A percentile compares a stretch with the other conserved stretches of the same genome.
These are phyloP conservation scores for Porcisia deanei DNA, from an alignment of 208 protist genomes.

Conservation along the genomic window DNA sequence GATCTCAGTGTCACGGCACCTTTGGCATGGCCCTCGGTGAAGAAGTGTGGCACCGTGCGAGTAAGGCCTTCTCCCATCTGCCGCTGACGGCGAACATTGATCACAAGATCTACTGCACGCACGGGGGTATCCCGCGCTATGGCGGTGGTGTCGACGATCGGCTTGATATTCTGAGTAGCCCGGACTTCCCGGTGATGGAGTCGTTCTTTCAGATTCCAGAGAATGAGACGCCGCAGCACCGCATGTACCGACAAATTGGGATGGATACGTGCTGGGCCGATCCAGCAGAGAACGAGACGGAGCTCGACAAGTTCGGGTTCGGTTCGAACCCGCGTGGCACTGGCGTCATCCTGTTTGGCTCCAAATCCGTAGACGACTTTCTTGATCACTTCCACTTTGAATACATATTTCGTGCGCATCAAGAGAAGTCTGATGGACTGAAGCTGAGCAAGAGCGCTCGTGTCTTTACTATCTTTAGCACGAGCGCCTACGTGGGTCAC, in stretches of 20 bases:
- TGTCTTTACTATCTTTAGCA: constrained; percentile 94
- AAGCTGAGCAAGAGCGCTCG: constrained; percentile 90
- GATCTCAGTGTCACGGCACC: constrained; percentile 80
- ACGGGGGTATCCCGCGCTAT: constrained; percentile 93
- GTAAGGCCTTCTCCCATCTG: constrained; percentile 82
- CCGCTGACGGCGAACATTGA: constrained; percentile 94
- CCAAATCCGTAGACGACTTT: constrained; percentile 89
- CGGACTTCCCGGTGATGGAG: constrained; percentile 79
- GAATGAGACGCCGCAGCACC: constrained; percentile 61
- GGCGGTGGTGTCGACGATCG: constrained; percentile 81
- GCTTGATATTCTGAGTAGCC: constrained; percentile 56
- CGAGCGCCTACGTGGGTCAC: constrained; percentile 92
- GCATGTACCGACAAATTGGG: constrained; percentile 71
- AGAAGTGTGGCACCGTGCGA: constrained; percentile 87
- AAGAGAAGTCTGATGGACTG: constrained; percentile 92
- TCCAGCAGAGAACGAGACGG: constrained; percentile 82
- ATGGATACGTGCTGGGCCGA: constrained; percentile 93
- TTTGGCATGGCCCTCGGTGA: constrained; percentile 86
- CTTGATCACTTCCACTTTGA: constrained; percentile 79
- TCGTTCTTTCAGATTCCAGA: constrained; percentile 86
- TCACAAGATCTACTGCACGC: constrained; percentile 93
- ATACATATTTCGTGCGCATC: constrained; percentile 94
- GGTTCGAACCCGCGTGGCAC: constrained; percentile 84
- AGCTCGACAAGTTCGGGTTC: constrained; percentile 85
- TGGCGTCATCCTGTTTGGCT: constrained; percentile 88